A percentile compares a stretch with the other conserved stretches of the same genome.
Conservation (phyloP, 2,329 filamentous ascomycete species). For the Phialemonium atrogriseum region DNA sequence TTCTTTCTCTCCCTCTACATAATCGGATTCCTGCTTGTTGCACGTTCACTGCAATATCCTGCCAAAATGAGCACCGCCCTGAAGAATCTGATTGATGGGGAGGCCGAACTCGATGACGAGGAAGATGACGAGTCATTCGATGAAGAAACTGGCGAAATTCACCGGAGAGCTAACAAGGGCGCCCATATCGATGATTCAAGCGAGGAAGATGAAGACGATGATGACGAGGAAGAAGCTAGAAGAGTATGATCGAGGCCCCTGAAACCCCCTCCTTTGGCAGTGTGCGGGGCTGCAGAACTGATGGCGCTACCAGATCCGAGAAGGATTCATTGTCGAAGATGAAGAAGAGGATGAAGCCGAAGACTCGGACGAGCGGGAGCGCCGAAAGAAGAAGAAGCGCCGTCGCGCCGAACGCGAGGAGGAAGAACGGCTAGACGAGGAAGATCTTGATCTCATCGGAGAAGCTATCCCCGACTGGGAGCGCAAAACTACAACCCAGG, state of each 20-base stretch:
- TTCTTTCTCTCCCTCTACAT: no score
- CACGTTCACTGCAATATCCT: no score
- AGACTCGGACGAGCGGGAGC: conserved; percentile 43
- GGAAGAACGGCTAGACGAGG: conserved; percentile 86
- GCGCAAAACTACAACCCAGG: conserved; percentile 60
- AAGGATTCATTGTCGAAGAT: conserved; percentile 94
- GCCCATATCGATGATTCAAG: conserved; percentile 69
- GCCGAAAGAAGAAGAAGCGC: conserved; percentile 67
- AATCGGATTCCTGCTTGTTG: no score
- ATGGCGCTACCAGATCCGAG: conserved; percentile 58
- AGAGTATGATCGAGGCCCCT: conserved; percentile 42
- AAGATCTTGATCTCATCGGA: conserved; percentile 91
- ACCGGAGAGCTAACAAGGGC: conserved; percentile 30
- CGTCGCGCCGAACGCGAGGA: conserved; percentile 68
- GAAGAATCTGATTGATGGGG: conserved; percentile 72
- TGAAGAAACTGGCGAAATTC: conserved; percentile 58
- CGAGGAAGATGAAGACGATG: conserved; percentile 87
- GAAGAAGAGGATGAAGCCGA: conserved; percentile 65
- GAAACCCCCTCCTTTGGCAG: conserved; percentile 9
- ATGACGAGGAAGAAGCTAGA: conserved; percentile 77
- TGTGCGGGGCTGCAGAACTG: no score
- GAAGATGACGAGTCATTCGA: conserved; percentile 79
- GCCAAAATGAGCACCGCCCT: conserved; percentile 53
- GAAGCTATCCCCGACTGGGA: conserved; percentile 67
- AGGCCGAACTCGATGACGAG: conserved; percentile 79